Percentiles rank a stretch among this genome's conserved stretches.
These are phyloP conservation scores for Zygoascus hellenicus DNA, from an alignment of 1,139 yeast genomes.

Conservation along the genomic window DNA sequence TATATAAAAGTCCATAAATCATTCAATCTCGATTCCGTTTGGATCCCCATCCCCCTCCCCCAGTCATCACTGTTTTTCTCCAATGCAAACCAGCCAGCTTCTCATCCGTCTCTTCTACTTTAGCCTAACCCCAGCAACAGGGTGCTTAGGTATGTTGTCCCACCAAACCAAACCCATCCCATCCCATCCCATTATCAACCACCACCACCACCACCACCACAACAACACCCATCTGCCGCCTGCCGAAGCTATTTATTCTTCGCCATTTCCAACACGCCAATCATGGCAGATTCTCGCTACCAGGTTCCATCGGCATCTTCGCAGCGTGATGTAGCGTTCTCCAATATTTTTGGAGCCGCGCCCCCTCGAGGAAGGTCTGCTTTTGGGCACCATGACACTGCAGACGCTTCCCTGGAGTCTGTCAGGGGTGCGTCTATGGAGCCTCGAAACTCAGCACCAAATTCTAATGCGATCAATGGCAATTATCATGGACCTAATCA, in stretches of 20 bases:
- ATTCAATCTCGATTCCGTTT: no score
- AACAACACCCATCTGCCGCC: not conserved
- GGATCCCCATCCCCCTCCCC: no score
- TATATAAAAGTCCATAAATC: no score
- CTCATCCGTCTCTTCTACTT: no score
- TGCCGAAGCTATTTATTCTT: not conserved
- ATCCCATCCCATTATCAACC: not conserved
- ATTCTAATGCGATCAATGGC: not conserved
- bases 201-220: not conserved
- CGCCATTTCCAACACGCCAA: not conserved
- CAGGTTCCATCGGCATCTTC: not conserved
- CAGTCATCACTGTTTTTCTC: no score
- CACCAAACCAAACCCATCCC: not conserved
- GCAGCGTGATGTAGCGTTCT: constrained; percentile 33
- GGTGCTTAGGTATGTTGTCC: not conserved
- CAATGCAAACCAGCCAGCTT: no score
- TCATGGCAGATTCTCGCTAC: constrained; percentile 11
- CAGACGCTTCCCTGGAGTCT: no score
- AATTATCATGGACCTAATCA: not conserved
- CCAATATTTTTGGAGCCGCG: constrained; percentile 35
- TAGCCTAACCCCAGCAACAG: no score
- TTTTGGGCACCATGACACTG: no score
- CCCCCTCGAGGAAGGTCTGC: constrained; percentile 32
- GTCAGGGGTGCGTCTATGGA: no score
- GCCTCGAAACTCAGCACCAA: not conserved